Evolutionary conservation across 2,329 filamentous ascomycete genomes (phyloP).

Genomic region (Colletotrichum higginsianum): DNA sequence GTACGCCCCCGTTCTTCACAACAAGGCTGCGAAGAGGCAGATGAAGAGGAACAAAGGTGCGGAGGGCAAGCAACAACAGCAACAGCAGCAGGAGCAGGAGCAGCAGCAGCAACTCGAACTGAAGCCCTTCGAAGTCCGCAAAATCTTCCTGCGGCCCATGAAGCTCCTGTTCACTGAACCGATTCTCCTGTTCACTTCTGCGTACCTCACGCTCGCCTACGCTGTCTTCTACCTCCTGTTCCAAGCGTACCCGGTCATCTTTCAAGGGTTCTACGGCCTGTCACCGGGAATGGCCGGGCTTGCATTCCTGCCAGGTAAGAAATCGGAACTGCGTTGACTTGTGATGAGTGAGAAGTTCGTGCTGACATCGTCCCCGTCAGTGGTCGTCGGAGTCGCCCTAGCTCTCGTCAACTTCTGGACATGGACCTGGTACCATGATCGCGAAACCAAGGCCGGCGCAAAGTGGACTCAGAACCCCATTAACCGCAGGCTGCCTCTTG

Average conservation of each 20-base stretch:
- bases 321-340: conserved; percentile 51
- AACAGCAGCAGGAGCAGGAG: conserved; percentile 50
- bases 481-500: conserved; percentile 56
- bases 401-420: conserved; percentile 41
- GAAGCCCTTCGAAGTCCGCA: conserved; percentile 56
- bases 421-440: conserved; percentile 50
- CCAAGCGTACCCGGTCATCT: conserved; percentile 66
- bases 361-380: conserved; percentile 36
- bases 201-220: conserved; percentile 66
- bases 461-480: conserved; percentile 52
- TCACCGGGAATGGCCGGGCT: conserved; percentile 62
- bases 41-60: conserved; percentile 63
- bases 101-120: conserved; percentile 52
- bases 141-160: conserved; percentile 65
- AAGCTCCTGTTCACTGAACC: conserved; percentile 64
- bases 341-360: not conserved
- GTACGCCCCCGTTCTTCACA: conserved; percentile 66
- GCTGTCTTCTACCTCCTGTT: conserved; percentile 68
- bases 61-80: conserved; percentile 58
- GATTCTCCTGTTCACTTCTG: conserved; percentile 63
- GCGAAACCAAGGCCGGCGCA: conserved; percentile 46
- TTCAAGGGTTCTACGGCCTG: conserved; percentile 60
- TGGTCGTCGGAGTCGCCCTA: conserved; percentile 42
- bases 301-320: conserved; percentile 63
- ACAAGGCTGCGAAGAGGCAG: conserved; percentile 62